Conservation (phyloP, 202 grass and related monocot species). For the Saccharum hybrid region DNA sequence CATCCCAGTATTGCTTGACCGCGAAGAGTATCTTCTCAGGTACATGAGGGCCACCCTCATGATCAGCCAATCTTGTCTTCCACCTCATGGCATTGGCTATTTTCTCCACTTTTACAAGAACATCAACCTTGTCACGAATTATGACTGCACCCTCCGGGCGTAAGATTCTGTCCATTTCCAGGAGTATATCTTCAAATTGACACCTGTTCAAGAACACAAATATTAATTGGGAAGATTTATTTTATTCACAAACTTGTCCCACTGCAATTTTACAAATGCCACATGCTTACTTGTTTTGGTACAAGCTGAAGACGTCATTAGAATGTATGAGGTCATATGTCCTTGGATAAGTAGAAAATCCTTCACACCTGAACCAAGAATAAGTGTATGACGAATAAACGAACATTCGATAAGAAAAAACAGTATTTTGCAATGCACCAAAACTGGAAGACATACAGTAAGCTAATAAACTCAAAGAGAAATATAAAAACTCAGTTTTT, state of each 20-base stretch:
- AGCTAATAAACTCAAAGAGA: not conserved
- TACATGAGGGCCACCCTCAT: constrained; percentile 70
- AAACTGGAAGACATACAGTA: not conserved
- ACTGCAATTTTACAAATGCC: not conserved
- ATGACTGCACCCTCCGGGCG: constrained; percentile 83
- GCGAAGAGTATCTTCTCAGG: constrained; percentile 87
- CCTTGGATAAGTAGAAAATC: constrained; percentile 96
- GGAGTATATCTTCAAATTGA: constrained; percentile 80
- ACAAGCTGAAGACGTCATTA: constrained; percentile 74
- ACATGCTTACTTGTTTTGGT: constrained; percentile 70
- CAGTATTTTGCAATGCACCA: not conserved
- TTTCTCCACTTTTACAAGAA: constrained; percentile 67
- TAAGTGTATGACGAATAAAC: constrained; percentile 24
- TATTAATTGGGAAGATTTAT: constrained; percentile 13
- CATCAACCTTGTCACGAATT: constrained; percentile 73
- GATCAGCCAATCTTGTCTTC: constrained; percentile 60
- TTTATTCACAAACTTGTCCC: constrained; percentile 30
- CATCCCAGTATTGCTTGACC: constrained; percentile 74
- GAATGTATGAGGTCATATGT: constrained; percentile 95
- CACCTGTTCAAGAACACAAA: constrained; percentile 55
- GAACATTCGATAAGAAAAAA: constrained; percentile 28
- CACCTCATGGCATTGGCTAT: constrained; percentile 78
- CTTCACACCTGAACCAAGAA: constrained; percentile 81
- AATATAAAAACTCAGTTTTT: not conserved
- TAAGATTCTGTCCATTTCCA: constrained; percentile 95